A percentile compares a stretch with the other conserved stretches of the same genome.
Evolutionary conservation across 371 early-diverging fungal species (phyloP).

Genomic region (Antonospora locustae): DNA sequence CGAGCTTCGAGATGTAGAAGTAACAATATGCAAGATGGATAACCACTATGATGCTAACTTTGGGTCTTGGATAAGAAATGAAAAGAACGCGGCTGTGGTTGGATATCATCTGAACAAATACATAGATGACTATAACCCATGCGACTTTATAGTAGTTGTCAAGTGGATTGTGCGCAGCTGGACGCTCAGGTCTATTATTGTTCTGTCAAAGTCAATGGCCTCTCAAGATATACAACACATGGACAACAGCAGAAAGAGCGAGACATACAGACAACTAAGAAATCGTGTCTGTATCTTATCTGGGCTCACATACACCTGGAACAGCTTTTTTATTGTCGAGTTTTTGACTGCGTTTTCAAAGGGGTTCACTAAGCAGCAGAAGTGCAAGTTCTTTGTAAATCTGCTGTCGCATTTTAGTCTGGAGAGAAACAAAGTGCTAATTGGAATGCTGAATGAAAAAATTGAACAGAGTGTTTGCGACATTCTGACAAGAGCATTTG

Average conservation of each 20-base stretch:
- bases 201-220: constrained; percentile 48
- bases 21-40: constrained; percentile 53
- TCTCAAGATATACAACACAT: constrained; percentile 33
- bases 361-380: constrained; percentile 22
- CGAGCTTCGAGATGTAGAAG: constrained; percentile 53
- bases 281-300: constrained; percentile 31
- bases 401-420: constrained; percentile 31
- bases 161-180: constrained; percentile 56
- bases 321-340: constrained; percentile 50
- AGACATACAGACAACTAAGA: constrained; percentile 10
- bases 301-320: constrained; percentile 53
- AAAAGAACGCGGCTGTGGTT: constrained; percentile 52
- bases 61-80: constrained; percentile 56
- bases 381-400: constrained; percentile 3
- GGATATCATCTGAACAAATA: constrained; percentile 51
- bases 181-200: constrained; percentile 52
- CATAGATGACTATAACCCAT: constrained; percentile 40
- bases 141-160: constrained; percentile 50
- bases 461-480: no score
- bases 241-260: not conserved
- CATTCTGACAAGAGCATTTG: no score
- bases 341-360: constrained; percentile 43
- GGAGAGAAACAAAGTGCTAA: no score
- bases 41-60: constrained; percentile 56
- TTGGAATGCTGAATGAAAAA: no score